Percentiles rank a stretch among this genome's conserved stretches.
Evolutionary conservation across 2,329 filamentous ascomycete species (phyloP).

Genomic region (Hirsutella minnesotensis): DNA sequence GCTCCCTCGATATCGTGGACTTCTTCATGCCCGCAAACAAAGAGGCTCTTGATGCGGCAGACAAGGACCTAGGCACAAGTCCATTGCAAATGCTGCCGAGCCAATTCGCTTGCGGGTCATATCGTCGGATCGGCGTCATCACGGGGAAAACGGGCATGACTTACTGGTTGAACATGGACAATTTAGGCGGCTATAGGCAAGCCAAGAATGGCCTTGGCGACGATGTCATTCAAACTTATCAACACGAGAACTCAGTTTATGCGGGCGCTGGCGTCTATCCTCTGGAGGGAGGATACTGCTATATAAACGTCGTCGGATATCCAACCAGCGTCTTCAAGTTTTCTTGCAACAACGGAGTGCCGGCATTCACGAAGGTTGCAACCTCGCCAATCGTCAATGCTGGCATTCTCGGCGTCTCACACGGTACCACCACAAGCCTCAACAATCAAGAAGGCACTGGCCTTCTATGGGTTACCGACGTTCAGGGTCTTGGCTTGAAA

Average conservation of each 20-base stretch:
- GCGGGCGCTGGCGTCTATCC: slow-evolving; percentile 35
- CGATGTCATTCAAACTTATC: slow-evolving; percentile 32
- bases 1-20: slow-evolving; percentile 32
- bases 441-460: slow-evolving; percentile 41
- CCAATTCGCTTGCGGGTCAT: slow-evolving; percentile 29
- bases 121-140: slow-evolving; percentile 35
- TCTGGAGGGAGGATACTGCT: slow-evolving; percentile 35
- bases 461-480: slow-evolving; percentile 43
- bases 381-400: slow-evolving; percentile 37
- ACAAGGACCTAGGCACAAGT: slow-evolving; percentile 36
- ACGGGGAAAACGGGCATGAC: slow-evolving; percentile 39
- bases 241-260: slow-evolving; percentile 32
- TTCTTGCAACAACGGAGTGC: slow-evolving; percentile 35
- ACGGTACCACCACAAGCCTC: slow-evolving; percentile 43
- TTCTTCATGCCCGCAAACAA: slow-evolving; percentile 46
- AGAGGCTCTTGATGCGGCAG: slow-evolving; percentile 33
- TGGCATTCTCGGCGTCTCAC: slow-evolving; percentile 41
- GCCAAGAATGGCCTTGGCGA: slow-evolving; percentile 22
- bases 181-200: slow-evolving; percentile 27
- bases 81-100: slow-evolving; percentile 29
- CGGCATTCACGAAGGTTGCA: slow-evolving; percentile 41
- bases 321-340: slow-evolving; percentile 47
- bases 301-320: slow-evolving; percentile 40
- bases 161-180: slow-evolving; percentile 29
- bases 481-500: slow-evolving; percentile 38